Percentiles rank a stretch among this genome's conserved stretches.
Conservation (phyloP, 345 rosid genomes). For the Eutrema yunnanense region DNA sequence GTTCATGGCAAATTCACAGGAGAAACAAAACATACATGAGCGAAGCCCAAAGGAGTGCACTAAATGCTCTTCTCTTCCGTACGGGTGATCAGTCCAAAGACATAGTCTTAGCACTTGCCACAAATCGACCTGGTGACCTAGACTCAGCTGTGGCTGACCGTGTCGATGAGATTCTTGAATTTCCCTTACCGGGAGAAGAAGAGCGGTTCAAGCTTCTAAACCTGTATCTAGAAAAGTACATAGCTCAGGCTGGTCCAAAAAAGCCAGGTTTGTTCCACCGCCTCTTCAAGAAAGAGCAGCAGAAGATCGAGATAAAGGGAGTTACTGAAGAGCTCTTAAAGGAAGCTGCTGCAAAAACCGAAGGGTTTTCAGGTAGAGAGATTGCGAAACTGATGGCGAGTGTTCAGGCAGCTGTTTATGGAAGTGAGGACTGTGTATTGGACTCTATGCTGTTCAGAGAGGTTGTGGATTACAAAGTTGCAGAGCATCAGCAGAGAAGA, state of each 20-base stretch:
- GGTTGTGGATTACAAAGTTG: conserved; percentile 91
- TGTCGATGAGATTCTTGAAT: conserved; percentile 86
- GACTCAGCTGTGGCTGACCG: conserved; percentile 95
- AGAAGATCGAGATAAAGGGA: conserved; percentile 78
- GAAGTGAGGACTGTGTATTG: conserved; percentile 77
- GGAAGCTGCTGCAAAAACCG: conserved; percentile 82
- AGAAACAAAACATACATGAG: conserved; percentile 95
- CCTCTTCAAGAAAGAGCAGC: conserved; percentile 53
- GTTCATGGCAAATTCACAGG: conserved; percentile 36
- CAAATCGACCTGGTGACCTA: conserved; percentile 92
- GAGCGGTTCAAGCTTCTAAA: conserved; percentile 82
- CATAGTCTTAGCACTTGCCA: conserved; percentile 90
- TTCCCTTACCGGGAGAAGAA: conserved; percentile 76
- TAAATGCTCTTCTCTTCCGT: conserved; percentile 88
- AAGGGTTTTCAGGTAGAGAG: conserved; percentile 94
- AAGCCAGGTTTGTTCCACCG: conserved; percentile 52
- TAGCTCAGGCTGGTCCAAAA: conserved; percentile 68
- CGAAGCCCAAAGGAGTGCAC: conserved; percentile 96
- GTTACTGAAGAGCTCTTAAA: conserved; percentile 61
- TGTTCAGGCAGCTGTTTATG: conserved; percentile 92
- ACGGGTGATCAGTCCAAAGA: conserved; percentile 97
- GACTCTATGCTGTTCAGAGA: conserved; percentile 73
- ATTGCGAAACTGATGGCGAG: conserved; percentile 92
- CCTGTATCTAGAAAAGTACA: conserved; percentile 82
- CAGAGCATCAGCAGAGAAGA: conserved; percentile 86